Evolutionary conservation across 2,329 filamentous ascomycete genomes (phyloP), one percentile per base, ranked within the genome.

Genomic region (Dactylellina cionopaga): DNA sequence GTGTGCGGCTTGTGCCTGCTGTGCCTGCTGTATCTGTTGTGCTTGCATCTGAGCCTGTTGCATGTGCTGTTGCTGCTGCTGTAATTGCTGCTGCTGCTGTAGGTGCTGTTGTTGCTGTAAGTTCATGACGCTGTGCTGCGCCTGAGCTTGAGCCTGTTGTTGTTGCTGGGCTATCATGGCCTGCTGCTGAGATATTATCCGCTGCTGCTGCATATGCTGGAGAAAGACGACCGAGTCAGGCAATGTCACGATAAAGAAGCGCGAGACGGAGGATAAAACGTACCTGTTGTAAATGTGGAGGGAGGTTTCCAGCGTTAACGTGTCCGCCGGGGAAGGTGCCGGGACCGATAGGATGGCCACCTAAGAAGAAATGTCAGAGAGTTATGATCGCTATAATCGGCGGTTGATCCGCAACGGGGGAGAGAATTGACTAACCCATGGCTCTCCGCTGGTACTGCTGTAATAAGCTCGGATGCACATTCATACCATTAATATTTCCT

Each of bases 11-110:
- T 79, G 78, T 41, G 44, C 43, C n/a, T 76, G 65, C 39, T 62
- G 58, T 31, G 78, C 78, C 46, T 81, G 80, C 47, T 81, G 75
- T 44, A 80, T 77, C 17, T 70, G 55, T 33, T 76, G 74, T 24
- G 63, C 44, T 33, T 54, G 47, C 22, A 60, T 60, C 11, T 69
- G 64, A 56, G 75, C 70, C 56, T 76, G 75, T n/a, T 65, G 54
- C 15, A 54, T 33, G 5, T 59, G 60, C 19, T 77, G 75, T 39
- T 76, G 74, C 39, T 77, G 75, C 19, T 75, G 62, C 46, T 76
- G 76, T n/a, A 74, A 65, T 43, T 80, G 80, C 4, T 52, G 33
- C 49, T 56, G 68, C 7, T 47, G 46, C 22, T 55, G 60, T 13
- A 56, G 17, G 4, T 55, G 51, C 47, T 65, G 62, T 27, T 31